These are phyloP conservation scores for Corchorus capsularis DNA, from an alignment of 345 rosid species.

Conservation along the genomic window DNA sequence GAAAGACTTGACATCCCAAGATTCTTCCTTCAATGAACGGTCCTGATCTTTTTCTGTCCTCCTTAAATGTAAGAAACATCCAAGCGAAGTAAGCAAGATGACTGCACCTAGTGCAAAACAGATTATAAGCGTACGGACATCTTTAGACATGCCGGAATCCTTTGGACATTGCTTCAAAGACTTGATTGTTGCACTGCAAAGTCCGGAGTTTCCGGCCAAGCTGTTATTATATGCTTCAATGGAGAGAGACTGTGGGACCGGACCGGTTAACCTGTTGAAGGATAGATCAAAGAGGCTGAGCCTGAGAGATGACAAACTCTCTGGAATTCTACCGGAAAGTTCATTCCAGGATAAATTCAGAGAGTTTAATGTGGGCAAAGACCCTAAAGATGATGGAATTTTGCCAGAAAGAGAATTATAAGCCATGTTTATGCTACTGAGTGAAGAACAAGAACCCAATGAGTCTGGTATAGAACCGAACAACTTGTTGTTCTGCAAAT, in stretches of 20 bases:
- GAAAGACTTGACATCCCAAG: constrained; percentile 84
- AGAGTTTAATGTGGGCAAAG: constrained; percentile 66
- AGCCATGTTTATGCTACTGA: constrained; percentile 70
- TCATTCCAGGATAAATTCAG: constrained; percentile 67
- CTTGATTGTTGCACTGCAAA: constrained; percentile 63
- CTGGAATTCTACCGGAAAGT: constrained; percentile 70
- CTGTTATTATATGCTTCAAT: constrained; percentile 71
- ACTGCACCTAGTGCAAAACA: constrained; percentile 52
- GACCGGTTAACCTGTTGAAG: constrained; percentile 63
- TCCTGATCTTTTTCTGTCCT: constrained; percentile 50
- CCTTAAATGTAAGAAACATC: constrained; percentile 52
- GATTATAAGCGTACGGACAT: constrained; percentile 43
- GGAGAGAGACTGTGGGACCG: constrained; percentile 64
- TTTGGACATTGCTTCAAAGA: constrained; percentile 55
- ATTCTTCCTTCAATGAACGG: constrained; percentile 60
- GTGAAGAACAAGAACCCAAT: constrained; percentile 58
- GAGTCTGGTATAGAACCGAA: constrained; percentile 65
- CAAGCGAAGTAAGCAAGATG: constrained; percentile 56
- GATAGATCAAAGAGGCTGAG: constrained; percentile 88
- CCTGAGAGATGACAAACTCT: constrained; percentile 60
- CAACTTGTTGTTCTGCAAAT: constrained; percentile 63
- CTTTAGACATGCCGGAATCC: constrained; percentile 45
- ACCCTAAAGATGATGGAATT: constrained; percentile 70
- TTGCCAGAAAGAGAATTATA: constrained; percentile 61
- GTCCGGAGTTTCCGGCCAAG: constrained; percentile 68